Conservation (phyloP, 768 basidiomycete genomes). For the Dentipellis sp. region DNA sequence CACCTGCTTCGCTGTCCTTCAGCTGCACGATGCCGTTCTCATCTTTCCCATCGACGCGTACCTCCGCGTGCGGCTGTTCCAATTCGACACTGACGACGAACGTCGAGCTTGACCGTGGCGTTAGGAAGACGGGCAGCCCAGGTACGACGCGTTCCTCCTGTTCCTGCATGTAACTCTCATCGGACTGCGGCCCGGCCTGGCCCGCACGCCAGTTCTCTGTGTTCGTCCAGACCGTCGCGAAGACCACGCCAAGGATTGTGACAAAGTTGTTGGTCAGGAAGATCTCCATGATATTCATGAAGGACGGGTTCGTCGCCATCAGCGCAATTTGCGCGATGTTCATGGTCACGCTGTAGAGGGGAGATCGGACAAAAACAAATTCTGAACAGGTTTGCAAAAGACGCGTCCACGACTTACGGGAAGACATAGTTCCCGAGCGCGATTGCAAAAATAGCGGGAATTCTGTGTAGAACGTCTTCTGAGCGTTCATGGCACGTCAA, state of each 20-base stretch:
- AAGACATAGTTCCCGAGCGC: conserved; percentile 13
- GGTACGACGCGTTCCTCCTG: too few relatives aligned
- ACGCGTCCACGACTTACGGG: neutral
- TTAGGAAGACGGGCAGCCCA: too few relatives aligned
- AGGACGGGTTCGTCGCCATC: conserved; percentile 5
- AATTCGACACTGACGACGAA: too few relatives aligned
- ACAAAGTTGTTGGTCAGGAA: conserved; percentile 10
- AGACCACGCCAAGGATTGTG: conserved; percentile 14
- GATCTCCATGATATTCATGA: conserved; percentile 8
- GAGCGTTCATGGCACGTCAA: neutral
- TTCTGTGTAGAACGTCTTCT: conserved; percentile 10
- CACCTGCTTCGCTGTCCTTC: too few relatives aligned
- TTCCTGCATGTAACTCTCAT: too few relatives aligned
- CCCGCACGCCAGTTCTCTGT: conserved; percentile 10
- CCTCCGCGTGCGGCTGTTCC: too few relatives aligned
- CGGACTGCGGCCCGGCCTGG: too few relatives aligned
- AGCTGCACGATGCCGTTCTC: too few relatives aligned
- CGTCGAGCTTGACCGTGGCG: too few relatives aligned
- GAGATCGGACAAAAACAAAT: too few relatives aligned
- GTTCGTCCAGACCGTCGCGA: conserved; percentile 14
- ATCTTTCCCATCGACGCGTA: too few relatives aligned
- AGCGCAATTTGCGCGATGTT: conserved; percentile 8
- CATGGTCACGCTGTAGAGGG: neutral
- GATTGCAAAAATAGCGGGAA: conserved; percentile 11
- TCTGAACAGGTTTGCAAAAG: too few relatives aligned